Conservation (phyloP, 2,329 filamentous ascomycete species). For the Aureobasidium zeae region DNA sequence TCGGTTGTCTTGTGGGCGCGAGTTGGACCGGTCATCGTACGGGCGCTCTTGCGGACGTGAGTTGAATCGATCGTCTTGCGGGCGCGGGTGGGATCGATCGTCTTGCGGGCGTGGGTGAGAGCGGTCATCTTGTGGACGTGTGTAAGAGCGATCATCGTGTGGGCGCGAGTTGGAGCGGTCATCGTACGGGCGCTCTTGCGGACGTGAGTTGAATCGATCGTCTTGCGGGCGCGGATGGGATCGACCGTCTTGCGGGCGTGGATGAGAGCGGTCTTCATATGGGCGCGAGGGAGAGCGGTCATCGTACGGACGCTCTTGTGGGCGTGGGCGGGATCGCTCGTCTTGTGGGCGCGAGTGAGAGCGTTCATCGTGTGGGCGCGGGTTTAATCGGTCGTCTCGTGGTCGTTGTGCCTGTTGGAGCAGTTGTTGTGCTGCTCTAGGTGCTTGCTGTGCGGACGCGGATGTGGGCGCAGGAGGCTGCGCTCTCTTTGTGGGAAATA, state of each 20-base stretch:
- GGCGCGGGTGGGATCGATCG: neutral
- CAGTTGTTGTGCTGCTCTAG: slow-evolving; percentile 26
- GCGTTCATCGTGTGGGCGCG: neutral
- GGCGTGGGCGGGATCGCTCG: neutral
- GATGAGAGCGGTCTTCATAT: neutral
- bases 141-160: too few species aligned
- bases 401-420: neutral
- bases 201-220: neutral
- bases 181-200: too few species aligned
- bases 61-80: neutral
- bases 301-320: too few species aligned
- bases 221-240: neutral
- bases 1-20: too few species aligned
- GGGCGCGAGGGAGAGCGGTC: neutral
- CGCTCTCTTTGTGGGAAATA: slow-evolving; percentile 31
- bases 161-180: neutral
- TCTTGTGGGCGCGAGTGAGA: neutral
- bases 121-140: neutral
- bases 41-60: too few species aligned
- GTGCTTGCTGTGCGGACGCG: too few species aligned
- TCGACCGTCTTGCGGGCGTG: neutral
- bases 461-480: neutral
- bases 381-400: neutral
- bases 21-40: neutral
- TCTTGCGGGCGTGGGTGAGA: neutral